Evolutionary conservation across 495 filamentous ascomycete genomes (phyloP), one percentile per base, ranked within the genome.

Genomic region (Penicillium turbatum): DNA sequence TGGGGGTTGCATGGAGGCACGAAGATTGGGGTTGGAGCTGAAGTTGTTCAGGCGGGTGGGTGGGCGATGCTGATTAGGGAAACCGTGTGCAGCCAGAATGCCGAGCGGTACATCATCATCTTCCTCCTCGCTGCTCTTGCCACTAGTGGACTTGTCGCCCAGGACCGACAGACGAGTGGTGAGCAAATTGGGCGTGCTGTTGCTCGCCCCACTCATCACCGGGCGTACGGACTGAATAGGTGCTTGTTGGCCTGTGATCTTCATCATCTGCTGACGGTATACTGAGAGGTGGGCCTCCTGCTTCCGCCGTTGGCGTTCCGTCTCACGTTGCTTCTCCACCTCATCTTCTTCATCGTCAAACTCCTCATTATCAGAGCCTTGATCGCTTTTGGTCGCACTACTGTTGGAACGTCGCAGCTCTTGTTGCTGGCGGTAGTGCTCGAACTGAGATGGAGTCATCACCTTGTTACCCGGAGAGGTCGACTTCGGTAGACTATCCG

Each of bases 221-320:
- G 75, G 72, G 19, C 72, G 74, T 9, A 74, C 64, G 6, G 63
- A 60, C 16, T 67, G 67, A 56, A 69, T 78, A 1, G 77, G 62
- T 43, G 77, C 79, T 48, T 76, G 67, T 59, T 89, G 88, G 43
- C 92, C 92, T 7, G 90, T 95, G 16, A 95, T 86, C 64, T 96
- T 96, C 89, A 90, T 95, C 90, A 97, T 95, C 66, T 92, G 86
- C 65, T 97, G 92, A 41, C 93, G 82, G 65, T 96, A 95, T 7
- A 97, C 85, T 11, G 90, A 77, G 67, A 96, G 79, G 66, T 95
- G 89, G 9, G 92, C 92, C 64, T 96, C 90, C 61, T 96, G 91
- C 72, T 92, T 95, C 53, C 84, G 79, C 53, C 92, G 81, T 57
- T 91, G 88, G 62, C 85, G 85, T 38, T 86, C 82, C 30, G 85